phyloP scores from a whole-genome alignment of 225 moss, liverwort and hornwort genomes.

The Bryum argenteum region DNA sequence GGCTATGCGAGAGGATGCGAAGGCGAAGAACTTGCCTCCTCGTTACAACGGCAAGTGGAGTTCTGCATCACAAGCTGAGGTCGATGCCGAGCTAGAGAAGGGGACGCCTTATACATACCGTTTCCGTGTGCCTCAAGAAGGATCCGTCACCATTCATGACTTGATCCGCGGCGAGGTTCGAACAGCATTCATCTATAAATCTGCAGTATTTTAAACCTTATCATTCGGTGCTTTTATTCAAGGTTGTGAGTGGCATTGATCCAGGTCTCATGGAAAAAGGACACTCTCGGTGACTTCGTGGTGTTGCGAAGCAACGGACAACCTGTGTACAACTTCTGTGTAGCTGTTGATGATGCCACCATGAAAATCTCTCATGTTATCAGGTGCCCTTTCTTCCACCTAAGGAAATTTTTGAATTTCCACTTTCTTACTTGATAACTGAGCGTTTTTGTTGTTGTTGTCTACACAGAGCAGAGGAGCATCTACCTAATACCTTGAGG shows the following conservation, averaged over 20 bases:
- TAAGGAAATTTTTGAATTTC: too few species aligned
- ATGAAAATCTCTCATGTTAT: conserved; percentile 98
- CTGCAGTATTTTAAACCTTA: too few species aligned
- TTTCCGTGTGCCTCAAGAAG: conserved; percentile 95
- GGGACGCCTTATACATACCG: conserved; percentile 91
- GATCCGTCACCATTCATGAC: conserved; percentile 86
- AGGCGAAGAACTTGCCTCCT: conserved; percentile 84
- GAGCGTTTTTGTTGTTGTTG: conserved; percentile 1
- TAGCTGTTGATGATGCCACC: conserved; percentile 95
- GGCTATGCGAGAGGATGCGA: conserved; percentile 87
- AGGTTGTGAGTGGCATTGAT: conserved; percentile 21
- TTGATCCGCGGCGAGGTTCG: conserved; percentile 97
- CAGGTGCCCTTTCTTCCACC: conserved; percentile 50
- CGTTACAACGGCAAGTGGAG: conserved; percentile 95
- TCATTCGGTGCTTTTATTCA: too few species aligned
- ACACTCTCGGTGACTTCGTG: conserved; percentile 96
- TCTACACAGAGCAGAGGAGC: conserved; percentile 87
- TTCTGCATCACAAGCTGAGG: conserved; percentile 69
- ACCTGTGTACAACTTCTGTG: conserved; percentile 98
- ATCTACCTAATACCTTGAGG: conserved; percentile 94
- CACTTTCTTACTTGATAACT: not conserved
- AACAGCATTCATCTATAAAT: too few species aligned
- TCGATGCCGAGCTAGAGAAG: conserved; percentile 77
- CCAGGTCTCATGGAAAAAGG: conserved; percentile 95
- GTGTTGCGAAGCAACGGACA: conserved; percentile 98